These are phyloP conservation scores for Galerina sulciceps DNA, from an alignment of 768 basidiomycete genomes.

Conservation along the genomic window DNA sequence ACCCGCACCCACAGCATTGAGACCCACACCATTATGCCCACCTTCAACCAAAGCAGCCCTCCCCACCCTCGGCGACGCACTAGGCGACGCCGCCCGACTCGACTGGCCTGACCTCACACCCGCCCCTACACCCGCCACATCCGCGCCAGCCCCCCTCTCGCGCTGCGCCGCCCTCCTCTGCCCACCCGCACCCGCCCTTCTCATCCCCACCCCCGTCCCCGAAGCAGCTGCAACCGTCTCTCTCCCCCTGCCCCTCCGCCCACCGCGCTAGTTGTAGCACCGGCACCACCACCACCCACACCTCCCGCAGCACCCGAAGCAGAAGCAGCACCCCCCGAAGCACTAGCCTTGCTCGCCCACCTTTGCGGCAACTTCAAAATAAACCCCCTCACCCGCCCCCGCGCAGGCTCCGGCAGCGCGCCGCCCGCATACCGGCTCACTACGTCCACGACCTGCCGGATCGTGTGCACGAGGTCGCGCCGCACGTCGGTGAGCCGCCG, in stretches of 20 bases:
- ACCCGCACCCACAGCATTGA: not conserved
- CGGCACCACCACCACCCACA: not conserved
- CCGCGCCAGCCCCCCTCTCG: conserved; percentile 42
- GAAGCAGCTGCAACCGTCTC: conserved; percentile 41
- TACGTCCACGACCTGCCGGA: conserved; percentile 88
- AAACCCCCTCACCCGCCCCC: conserved; percentile 20
- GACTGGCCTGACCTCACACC: conserved; percentile 22
- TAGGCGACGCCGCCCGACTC: conserved; percentile 20
- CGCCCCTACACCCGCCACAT: conserved; percentile 27
- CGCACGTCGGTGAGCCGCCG: conserved; percentile 77
- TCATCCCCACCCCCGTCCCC: conserved; percentile 34
- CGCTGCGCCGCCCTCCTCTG: conserved; percentile 36
- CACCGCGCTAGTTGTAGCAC: too few relatives aligned
- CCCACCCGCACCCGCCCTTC: conserved; percentile 28
- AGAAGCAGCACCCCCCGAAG: not conserved
- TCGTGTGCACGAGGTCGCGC: conserved; percentile 84
- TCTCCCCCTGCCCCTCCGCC: conserved; percentile 20
- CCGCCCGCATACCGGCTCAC: conserved; percentile 85
- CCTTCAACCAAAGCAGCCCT: conserved; percentile 4
- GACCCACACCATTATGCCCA: not conserved
- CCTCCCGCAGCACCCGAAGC: not conserved
- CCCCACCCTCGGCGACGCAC: conserved; percentile 13
- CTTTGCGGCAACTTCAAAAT: conserved; percentile 23
- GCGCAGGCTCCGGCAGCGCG: conserved; percentile 76
- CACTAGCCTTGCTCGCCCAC: conserved; percentile 18